These are phyloP conservation scores for Aphanomyces euteiches DNA, from an alignment of 352 stramenopile genomes.

Conservation along the genomic window DNA sequence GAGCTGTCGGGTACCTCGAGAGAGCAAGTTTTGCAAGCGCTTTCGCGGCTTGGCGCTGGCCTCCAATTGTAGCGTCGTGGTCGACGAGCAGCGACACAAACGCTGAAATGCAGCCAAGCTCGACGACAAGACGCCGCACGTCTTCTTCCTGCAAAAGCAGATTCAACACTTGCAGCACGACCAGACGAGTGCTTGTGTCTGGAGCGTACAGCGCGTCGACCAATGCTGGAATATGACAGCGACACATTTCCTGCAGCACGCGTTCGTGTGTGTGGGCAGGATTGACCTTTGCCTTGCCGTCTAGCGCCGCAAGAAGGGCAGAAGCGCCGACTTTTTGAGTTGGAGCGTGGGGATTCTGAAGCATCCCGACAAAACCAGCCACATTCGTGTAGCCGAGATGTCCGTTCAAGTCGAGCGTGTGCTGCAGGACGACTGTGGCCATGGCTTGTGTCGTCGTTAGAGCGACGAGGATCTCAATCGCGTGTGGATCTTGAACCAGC, in stretches of 20 bases:
- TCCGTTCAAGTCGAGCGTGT: neutral
- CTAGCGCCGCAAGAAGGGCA: neutral
- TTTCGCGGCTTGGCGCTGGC: conserved; percentile 16
- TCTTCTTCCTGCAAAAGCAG: conserved; percentile 14
- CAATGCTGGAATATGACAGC: neutral
- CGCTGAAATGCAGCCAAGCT: conserved; percentile 48
- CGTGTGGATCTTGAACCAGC: conserved; percentile 5
- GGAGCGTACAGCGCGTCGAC: conserved; percentile 9
- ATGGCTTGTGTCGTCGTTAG: neutral
- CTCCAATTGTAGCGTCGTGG: neutral
- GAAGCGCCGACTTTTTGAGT: neutral
- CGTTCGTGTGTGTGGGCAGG: neutral
- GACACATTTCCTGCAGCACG: conserved; percentile 1
- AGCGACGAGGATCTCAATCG: conserved; percentile 3
- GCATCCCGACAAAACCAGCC: neutral
- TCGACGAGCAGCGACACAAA: conserved; percentile 21
- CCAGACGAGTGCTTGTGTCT: neutral
- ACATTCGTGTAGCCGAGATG: conserved; percentile 11
- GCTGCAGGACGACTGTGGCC: neutral
- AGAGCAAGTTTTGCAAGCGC: conserved; percentile 21
- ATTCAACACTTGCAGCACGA: conserved; percentile 5
- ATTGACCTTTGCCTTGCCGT: conserved; percentile 16
- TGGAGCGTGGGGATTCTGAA: neutral
- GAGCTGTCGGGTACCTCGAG: neutral
- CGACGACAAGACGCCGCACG: conserved; percentile 45